Base-by-base conservation (phyloP, 2,329 filamentous ascomycete species). In the Cladorrhinum sp. region DNA sequence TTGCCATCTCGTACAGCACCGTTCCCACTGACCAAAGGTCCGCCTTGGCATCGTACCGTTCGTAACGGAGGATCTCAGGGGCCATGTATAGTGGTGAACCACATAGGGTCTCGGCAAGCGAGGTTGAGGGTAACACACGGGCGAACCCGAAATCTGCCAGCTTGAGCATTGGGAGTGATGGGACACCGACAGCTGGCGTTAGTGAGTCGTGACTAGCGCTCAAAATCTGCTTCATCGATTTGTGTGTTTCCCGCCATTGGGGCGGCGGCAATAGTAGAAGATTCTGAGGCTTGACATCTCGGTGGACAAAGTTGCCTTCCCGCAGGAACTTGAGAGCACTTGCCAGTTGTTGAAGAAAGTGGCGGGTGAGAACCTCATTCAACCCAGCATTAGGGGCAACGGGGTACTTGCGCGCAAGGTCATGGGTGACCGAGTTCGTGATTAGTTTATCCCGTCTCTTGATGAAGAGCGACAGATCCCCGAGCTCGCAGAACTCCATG, bases 111-210 rank as follows among this genome's bases (percentile, higher is more conserved):
- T 99, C 95, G 10, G 95, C 95, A 64, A 99, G 82, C 4, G 93
- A 93, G 0, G 93, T 96, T 7, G 91, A 87, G 1, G 95, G 93
- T 53, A 99, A 79, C 58, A 96, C 92, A 59, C 95, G 87, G 59
- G 95, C 95, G 73, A 99, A 99, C n/a, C 95, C 95, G 72, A 99
- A 99, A 77, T 99, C 95, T 60, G 95, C 95, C 68, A 99, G 88
- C 78, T 99, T 99, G 62, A 99, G 85, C 89, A 98, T 96, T 3
- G 95, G 95, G 48, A 99, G 77, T 18, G 92, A 95, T 57, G 85
- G 82, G 27, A 99, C 79, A 7, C 95, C 95, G 24, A 88, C 88
- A 24, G 88, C 84, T 3, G 93, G 92, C 50, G 91, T 89, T 59
- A 95, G 80, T 0, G 92, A 93, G 71, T 93, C 86, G 49, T 89